These are phyloP conservation scores for Tuber borchii DNA, from an alignment of 495 filamentous ascomycete species.

Conservation along the genomic window DNA sequence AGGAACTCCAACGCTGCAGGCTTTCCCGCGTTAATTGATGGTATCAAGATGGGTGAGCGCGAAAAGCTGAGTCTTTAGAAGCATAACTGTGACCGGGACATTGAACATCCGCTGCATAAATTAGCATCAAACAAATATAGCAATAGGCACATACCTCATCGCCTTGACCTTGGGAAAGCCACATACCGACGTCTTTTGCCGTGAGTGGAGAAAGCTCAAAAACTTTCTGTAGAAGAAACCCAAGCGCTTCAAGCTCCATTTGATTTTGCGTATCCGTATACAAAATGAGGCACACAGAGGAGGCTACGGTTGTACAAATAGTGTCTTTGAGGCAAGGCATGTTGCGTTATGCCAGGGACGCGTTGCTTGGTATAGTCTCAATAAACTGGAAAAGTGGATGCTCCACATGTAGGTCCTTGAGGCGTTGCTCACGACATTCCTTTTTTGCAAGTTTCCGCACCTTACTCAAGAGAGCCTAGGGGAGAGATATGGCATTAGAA, in stretches of 20 bases:
- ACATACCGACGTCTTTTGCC: slow-evolving; percentile 65
- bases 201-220: slow-evolving; percentile 69
- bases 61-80: slow-evolving; percentile 68
- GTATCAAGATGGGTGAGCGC: slow-evolving; percentile 75
- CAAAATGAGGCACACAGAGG: slow-evolving; percentile 60
- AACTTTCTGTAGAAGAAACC: slow-evolving; percentile 71
- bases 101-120: slow-evolving; percentile 60
- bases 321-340: slow-evolving; percentile 32
- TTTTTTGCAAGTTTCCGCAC: slow-evolving; percentile 30
- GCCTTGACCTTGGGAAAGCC: slow-evolving; percentile 50
- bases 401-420: slow-evolving; percentile 37
- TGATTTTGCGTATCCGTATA: slow-evolving; percentile 55
- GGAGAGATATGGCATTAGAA: slow-evolving; percentile 7
- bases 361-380: slow-evolving; percentile 28
- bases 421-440: slow-evolving; percentile 31
- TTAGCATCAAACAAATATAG: slow-evolving; percentile 17
- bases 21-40: slow-evolving; percentile 61
- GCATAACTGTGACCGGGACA: slow-evolving; percentile 63
- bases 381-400: slow-evolving; percentile 35
- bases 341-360: slow-evolving; percentile 28
- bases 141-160: slow-evolving; percentile 33
- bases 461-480: slow-evolving; percentile 23
- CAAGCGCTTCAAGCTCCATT: slow-evolving; percentile 74
- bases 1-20: slow-evolving; percentile 67
- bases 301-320: slow-evolving; percentile 32